Conservation (phyloP, 441 rosid species). For the Melastoma candidum region DNA sequence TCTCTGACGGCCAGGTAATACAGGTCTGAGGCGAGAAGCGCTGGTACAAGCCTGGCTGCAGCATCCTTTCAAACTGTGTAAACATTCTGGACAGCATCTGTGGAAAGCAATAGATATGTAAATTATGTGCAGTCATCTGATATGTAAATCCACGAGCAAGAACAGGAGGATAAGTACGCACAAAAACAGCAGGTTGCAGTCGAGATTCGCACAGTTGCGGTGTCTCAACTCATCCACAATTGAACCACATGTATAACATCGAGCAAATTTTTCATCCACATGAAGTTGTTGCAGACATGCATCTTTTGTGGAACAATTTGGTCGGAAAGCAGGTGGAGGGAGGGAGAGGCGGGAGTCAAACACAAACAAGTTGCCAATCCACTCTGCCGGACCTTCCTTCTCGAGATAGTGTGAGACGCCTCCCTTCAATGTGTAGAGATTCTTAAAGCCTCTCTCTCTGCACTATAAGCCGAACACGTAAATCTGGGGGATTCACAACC, state of each 20-base stretch:
- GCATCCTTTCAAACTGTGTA: constrained; percentile 53
- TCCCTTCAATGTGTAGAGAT: constrained; percentile 68
- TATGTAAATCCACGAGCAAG: constrained; percentile 1
- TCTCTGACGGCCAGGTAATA: constrained; percentile 66
- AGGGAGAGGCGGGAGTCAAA: constrained; percentile 88
- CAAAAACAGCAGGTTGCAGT: constrained; percentile 83
- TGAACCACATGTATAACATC: constrained; percentile 55
- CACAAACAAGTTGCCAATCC: constrained; percentile 86
- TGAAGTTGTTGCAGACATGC: constrained; percentile 18
- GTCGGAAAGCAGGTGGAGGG: constrained; percentile 53
- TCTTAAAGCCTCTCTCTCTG: constrained; percentile 71
- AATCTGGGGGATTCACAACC: too few relatives aligned
- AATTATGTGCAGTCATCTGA: neutral
- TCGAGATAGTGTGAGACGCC: constrained; percentile 83
- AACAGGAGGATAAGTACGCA: constrained; percentile 27
- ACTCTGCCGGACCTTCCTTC: constrained; percentile 51
- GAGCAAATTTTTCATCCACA: constrained; percentile 42
- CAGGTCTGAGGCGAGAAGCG: constrained; percentile 75
- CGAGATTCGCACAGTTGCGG: constrained; percentile 87
- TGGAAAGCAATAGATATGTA: constrained; percentile 9
- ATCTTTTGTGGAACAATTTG: constrained; percentile 18
- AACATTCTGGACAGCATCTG: constrained; percentile 65
- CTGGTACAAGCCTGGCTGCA: constrained; percentile 54
- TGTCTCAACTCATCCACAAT: constrained; percentile 62
- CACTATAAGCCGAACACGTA: constrained; percentile 1